Evolutionary conservation across 192 early-diverging fungal genomes (phyloP), one percentile per base, ranked within the genome.

Genomic region (Backusella liffmaniae): DNA sequence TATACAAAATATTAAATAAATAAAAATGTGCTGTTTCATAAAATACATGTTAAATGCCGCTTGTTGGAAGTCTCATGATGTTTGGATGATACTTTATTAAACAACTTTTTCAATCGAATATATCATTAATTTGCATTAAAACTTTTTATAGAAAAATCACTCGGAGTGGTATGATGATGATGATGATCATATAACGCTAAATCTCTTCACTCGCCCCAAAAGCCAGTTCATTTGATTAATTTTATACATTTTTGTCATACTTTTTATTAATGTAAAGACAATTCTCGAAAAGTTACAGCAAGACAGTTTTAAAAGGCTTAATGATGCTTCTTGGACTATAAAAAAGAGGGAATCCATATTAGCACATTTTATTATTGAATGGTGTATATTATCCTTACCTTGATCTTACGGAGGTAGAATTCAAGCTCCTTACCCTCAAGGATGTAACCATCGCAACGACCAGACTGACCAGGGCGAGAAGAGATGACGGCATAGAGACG

Each of bases 361-460:
- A 73, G 46, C 23, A 77, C 12, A n/a, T 8, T 32, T 15, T 12
- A 56, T 18, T 46, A 16, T 32, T 32, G 30, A 23, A 53, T 23
- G 42, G 39, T 41, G 7, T 1, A 21, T 32, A 41, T 2, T 62
- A 88, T 86, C 82, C 88, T 91, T 83, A 84, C 88, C 86, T 89
- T 91, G 85, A 97, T 86, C 90, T 94, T 94, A 78, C 89, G 87
- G 82, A 91, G 82, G 93, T 99, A 99, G 94, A 99, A 99, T 75
- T 98, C 98, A 79, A 99, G 94, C 90, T 99, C 98, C 92, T 98
- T 96, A 79, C 98, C 98, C 86, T 99, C 98, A 67, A 99, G 90
- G 82, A 99, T 94, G 91, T 98, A 98, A 72, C 98, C 98, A 85
- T 99, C 98, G 79, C 90, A 88, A 83, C 98, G 94, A 76, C 98